These are phyloP conservation scores for Rubroshorea leprosula DNA, from an alignment of 345 rosid genomes.

Conservation along the genomic window DNA sequence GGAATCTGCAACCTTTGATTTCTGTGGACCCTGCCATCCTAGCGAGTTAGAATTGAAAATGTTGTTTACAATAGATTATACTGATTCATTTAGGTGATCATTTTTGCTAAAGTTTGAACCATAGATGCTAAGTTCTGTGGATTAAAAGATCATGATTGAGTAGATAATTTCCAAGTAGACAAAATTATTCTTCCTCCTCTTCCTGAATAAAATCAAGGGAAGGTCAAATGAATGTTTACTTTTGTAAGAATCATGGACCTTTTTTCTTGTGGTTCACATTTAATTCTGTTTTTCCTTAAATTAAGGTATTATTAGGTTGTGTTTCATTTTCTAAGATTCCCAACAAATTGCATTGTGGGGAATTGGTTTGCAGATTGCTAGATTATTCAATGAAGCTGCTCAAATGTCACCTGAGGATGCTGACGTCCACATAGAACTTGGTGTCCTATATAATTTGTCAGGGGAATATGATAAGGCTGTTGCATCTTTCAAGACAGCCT, in stretches of 20 bases:
- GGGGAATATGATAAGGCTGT: constrained; percentile 93
- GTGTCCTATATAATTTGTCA: constrained; percentile 87
- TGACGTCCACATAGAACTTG: constrained; percentile 90
- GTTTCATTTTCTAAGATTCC: constrained; percentile 3
- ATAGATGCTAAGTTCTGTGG: too few relatives aligned
- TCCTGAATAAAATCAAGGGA: too few relatives aligned
- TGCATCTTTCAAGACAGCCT: constrained; percentile 67
- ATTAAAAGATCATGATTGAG: too few relatives aligned
- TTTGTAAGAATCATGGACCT: background rate
- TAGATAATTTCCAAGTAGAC: too few relatives aligned
- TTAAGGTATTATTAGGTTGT: background rate
- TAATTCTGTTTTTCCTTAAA: background rate
- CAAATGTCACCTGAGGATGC: constrained; percentile 94
- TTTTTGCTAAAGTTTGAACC: too few relatives aligned
- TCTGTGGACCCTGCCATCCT: background rate
- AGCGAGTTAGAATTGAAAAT: background rate
- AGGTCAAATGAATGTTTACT: too few relatives aligned
- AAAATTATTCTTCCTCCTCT: too few relatives aligned
- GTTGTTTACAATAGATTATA: background rate
- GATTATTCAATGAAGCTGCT: constrained; percentile 83
- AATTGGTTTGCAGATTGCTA: constrained; percentile 47
- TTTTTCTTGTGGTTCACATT: background rate
- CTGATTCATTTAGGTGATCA: too few relatives aligned
- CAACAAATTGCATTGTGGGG: constrained; percentile 9
- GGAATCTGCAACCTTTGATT: too few relatives aligned